Base-by-base conservation (phyloP, 352 stramenopile species). In the Lagenidium giganteum region DNA sequence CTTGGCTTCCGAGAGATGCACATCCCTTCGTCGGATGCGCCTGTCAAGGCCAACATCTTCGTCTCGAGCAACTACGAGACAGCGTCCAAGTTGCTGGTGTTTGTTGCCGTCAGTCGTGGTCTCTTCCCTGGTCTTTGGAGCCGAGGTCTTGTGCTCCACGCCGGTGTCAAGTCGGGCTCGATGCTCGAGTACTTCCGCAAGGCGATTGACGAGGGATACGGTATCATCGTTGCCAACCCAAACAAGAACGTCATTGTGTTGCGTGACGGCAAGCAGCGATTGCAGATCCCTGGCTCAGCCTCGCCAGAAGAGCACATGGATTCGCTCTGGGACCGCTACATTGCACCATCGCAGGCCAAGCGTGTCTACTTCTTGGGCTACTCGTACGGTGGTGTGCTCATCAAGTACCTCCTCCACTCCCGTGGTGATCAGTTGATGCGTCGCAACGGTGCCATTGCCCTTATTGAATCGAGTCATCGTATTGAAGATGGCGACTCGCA, bases 151-250 rank as follows among this genome's bases (percentile, higher is more conserved):
- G 73, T 93, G 31, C 64, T 95, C 26, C 81, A 94, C 37, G 81
- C 79, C 8, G 84, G 84, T n/a, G 69, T 95, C 41, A 82, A 92
- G 51, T 82, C 73, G 14, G 83, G 83, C 8, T 90, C 78, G 16
- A 95, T 95, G 84, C 64, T 95, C 43, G 74, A 84, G 36, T 94
- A 93, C 54, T 93, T 95, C 45, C 75, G 81, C 53, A 90, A 91
- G 54, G 84, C 84, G 4, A 70, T 93, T 1, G 75, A 87, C 42
- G 72, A 91, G 44, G 79, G 75, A 3, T 92, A 92, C 43, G 84
- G 84, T 27, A 88, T 95, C 31, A 75, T 94, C 42, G 83, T 95
- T 3, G 77, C 81, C 21, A 95, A 95, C 44, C 84, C 84, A 0
- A 94, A 93, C 66, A 93, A 94, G 61, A 95, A 94, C 55, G 80